These are phyloP conservation scores for Apophysomyces ossiformis DNA, from an alignment of 371 early-diverging fungal genomes.

Conservation along the genomic window DNA sequence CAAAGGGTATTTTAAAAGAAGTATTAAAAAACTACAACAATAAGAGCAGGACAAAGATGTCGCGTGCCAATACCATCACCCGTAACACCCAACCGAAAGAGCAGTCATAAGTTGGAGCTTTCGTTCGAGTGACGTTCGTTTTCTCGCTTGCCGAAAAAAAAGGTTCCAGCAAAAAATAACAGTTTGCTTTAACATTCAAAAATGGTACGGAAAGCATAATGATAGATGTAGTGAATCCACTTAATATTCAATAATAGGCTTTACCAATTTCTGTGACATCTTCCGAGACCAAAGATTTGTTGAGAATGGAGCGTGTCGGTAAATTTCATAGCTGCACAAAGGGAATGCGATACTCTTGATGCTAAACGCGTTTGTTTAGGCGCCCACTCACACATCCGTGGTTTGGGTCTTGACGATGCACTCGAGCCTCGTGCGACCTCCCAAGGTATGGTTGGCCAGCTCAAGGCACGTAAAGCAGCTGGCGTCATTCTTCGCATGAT, in stretches of 20 bases:
- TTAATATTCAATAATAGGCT: constrained; percentile 25
- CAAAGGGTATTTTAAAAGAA: too few species aligned
- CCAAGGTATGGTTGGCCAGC: constrained; percentile 99
- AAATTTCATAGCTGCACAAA: constrained; percentile 17
- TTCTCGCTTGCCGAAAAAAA: too few species aligned
- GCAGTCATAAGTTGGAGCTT: too few species aligned
- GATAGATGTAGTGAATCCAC: too few species aligned
- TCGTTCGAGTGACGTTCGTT: too few species aligned
- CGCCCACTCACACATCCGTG: constrained; percentile 97
- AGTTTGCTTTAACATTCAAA: too few species aligned
- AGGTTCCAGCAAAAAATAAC: too few species aligned
- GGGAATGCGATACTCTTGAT: neutral
- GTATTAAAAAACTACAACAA: too few species aligned
- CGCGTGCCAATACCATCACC: too few species aligned
- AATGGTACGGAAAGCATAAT: too few species aligned
- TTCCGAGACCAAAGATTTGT: constrained; percentile 62
- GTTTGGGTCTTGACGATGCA: constrained; percentile 90
- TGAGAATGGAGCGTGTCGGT: constrained; percentile 75
- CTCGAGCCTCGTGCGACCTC: constrained; percentile 83
- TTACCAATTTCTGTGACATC: constrained; percentile 45
- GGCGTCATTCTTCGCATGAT: constrained; percentile 95
- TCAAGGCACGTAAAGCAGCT: constrained; percentile 94
- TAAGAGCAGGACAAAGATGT: too few species aligned
- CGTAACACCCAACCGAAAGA: too few species aligned
- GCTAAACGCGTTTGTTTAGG: constrained; percentile 58